Base-by-base conservation (phyloP, 495 filamentous ascomycete species). In the Extremus antarcticus region DNA sequence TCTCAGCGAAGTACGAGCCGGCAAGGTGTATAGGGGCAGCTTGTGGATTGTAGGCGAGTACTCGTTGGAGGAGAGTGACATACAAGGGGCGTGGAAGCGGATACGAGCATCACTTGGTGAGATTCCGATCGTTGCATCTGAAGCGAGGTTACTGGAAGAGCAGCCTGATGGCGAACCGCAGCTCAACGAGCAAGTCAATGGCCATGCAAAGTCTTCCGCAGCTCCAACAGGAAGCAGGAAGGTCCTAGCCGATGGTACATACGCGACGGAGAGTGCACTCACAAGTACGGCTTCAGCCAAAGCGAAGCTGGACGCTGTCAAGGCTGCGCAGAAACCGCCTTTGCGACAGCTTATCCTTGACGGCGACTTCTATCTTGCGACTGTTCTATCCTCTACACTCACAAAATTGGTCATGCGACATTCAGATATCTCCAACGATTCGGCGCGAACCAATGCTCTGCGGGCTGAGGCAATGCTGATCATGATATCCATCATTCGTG, bases 11-110 rank as follows among this genome's bases (percentile, higher is more conserved):
- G 94, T 97, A 21, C 83, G 94, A 35, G 90, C 94, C 56, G 94
- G 94, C 35, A 99, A 96, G 73, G 90, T 99, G 47, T 97, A 96
- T 63, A 84, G 94, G 35, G 91, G 92, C 54, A 90, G 90, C 41
- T 77, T 99, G 45, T 99, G 94, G 94, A 94, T 96, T 63, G 82
- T 99, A 51, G 94, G 94, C 64, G 94, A 99, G 71, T 99, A 96
- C 67, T 94, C 89, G 45, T 72, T 95, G 35, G 89, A 96, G 60
- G 84, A 90, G 63, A 88, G 79, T 55, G 90, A 97, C 67, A 99
- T 99, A 64, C 80, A 89, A 45, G 91, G 94, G 60, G 92, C 90
- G 0, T 99, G 94, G 94, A 96, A 94, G 74, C 80, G 84, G 57
- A 97, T 99, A 65, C 81, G 94, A 47, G 80, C 88, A 29, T 95